phyloP scores from a whole-genome alignment of 768 basidiomycete species.

The Tricholoma hemisulphureum region DNA sequence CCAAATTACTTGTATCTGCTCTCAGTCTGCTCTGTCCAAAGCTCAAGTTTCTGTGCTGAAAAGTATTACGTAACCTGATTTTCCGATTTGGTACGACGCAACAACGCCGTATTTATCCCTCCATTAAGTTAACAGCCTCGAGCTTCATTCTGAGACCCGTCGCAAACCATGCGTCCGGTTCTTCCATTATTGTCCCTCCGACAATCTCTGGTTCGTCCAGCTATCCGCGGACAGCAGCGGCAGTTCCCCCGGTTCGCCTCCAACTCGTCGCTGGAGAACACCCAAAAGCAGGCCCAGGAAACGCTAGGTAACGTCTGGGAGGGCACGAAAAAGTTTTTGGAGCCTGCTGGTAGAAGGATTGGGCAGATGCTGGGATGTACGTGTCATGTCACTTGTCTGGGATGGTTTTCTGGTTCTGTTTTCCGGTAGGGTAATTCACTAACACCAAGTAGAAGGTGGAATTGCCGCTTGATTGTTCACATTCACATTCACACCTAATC shows the following conservation, averaged over 20 bases:
- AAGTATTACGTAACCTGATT: not conserved
- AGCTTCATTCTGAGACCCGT: slow-evolving; percentile 2
- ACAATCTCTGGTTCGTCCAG: slow-evolving; percentile 30
- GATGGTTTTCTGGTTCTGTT: not conserved
- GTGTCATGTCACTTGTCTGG: slow-evolving; percentile 8
- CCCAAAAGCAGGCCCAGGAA: slow-evolving; percentile 71
- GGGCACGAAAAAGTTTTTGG: slow-evolving; percentile 44
- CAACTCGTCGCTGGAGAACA: slow-evolving; percentile 41
- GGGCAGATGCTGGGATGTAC: slow-evolving; percentile 53
- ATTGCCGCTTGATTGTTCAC: not conserved
- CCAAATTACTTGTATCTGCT: too few relatives aligned
- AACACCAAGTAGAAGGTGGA: not conserved
- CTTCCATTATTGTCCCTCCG: slow-evolving; percentile 25
- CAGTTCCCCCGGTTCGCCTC: slow-evolving; percentile 35
- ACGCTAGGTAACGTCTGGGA: slow-evolving; percentile 53
- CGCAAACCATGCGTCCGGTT: slow-evolving; percentile 24
- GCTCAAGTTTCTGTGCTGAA: too few relatives aligned
- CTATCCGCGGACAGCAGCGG: slow-evolving; percentile 22
- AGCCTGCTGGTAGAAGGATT: slow-evolving; percentile 50
- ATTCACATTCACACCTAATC: not conserved
- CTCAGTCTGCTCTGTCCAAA: not conserved
- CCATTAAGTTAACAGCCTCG: slow-evolving; percentile 6
- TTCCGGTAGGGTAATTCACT: not conserved
- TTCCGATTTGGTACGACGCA: slow-evolving; percentile 3
- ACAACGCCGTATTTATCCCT: slow-evolving; percentile 5